Percentiles rank a stretch among this genome's conserved stretches.
phyloP scores from a whole-genome alignment of 106 monocot genomes.

The Phalaenopsis aphrodite region DNA sequence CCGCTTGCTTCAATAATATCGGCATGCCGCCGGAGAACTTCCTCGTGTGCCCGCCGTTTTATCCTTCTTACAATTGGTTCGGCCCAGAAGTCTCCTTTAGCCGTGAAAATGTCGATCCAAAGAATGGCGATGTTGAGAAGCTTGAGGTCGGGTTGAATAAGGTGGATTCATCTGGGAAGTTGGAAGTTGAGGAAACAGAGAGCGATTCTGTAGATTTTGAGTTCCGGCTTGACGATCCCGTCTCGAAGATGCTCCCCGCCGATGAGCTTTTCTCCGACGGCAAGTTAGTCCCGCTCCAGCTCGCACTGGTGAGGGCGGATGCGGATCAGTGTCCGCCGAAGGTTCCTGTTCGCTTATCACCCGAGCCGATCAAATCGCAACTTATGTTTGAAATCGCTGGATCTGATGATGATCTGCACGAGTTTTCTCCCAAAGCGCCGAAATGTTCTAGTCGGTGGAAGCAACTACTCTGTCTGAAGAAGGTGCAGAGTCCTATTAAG shows the following conservation, averaged over 20 bases:
- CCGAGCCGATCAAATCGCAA: conserved; percentile 15
- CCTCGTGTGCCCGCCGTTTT: conserved; percentile 15
- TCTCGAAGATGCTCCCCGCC: conserved; percentile 45
- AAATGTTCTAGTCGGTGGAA: conserved; percentile 59
- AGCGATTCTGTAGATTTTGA: conserved; percentile 57
- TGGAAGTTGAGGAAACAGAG: not conserved
- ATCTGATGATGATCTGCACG: conserved; percentile 31
- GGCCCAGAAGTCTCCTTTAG: conserved; percentile 47
- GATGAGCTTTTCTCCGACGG: conserved; percentile 92
- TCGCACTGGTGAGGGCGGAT: conserved; percentile 1
- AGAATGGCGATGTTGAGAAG: not conserved
- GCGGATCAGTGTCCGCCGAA: not conserved
- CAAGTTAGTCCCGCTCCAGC: conserved; percentile 69
- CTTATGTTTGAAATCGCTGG: conserved; percentile 11
- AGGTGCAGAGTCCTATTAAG: conserved; percentile 6
- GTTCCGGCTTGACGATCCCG: conserved; percentile 61
- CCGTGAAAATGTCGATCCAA: conserved; percentile 15
- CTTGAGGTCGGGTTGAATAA: not conserved
- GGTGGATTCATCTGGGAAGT: not conserved
- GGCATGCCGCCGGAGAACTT: conserved; percentile 17
- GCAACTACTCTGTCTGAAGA: conserved; percentile 40
- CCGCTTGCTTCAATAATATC: conserved; percentile 29
- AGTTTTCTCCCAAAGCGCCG: conserved; percentile 73
- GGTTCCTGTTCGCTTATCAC: not conserved
- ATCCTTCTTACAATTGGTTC: conserved; percentile 33